Conservation (phyloP, 192 early-diverging fungal genomes). For the Backusella westeae region DNA sequence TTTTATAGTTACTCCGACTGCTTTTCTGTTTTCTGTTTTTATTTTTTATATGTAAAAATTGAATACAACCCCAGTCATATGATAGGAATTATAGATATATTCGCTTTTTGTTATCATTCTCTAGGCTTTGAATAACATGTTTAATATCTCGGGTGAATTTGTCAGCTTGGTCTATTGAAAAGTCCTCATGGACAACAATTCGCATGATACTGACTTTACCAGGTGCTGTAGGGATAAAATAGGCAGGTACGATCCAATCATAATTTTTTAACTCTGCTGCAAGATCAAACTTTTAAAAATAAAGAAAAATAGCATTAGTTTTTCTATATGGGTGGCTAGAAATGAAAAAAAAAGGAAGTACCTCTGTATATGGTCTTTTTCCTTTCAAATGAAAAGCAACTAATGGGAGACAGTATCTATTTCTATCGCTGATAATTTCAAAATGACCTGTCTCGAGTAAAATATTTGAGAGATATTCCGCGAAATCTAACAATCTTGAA, state of each 20-base stretch:
- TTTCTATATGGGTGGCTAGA: conserved; percentile 28
- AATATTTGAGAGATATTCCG: conserved; percentile 49
- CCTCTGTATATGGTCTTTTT: conserved; percentile 33
- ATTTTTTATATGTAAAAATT: background rate
- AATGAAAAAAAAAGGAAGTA: background rate
- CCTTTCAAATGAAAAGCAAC: conserved; percentile 59
- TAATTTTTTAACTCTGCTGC: conserved; percentile 55
- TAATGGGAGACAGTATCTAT: conserved; percentile 53
- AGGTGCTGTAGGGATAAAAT: conserved; percentile 55
- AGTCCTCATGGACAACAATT: conserved; percentile 62
- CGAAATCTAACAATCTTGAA: conserved; percentile 51
- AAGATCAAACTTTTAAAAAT: conserved; percentile 53
- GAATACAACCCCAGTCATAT: background rate
- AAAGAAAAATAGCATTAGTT: conserved; percentile 13
- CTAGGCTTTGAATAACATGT: conserved; percentile 16
- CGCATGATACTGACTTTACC: conserved; percentile 54
- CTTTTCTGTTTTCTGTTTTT: background rate
- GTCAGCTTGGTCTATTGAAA: conserved; percentile 25
- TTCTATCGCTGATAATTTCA: conserved; percentile 47
- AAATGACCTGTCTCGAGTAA: conserved; percentile 62
- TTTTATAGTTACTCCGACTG: background rate
- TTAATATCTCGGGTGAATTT: conserved; percentile 25
- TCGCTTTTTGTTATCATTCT: background rate
- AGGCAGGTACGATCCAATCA: conserved; percentile 77
- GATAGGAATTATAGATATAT: background rate